These are phyloP conservation scores for Ophiostoma piceae DNA, from an alignment of 2,329 filamentous ascomycete genomes.

Conservation along the genomic window DNA sequence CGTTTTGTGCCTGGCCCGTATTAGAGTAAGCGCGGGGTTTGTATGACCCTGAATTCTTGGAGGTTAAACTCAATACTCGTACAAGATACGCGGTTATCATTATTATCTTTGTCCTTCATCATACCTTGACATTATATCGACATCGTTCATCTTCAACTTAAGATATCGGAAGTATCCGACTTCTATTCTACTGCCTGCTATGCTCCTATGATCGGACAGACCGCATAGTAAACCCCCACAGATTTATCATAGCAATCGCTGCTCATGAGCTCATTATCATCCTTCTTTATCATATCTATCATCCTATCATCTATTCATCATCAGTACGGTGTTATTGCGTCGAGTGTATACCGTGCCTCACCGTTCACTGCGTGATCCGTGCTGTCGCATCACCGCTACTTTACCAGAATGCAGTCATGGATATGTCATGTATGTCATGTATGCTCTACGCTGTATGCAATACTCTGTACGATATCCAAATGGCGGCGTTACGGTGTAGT, in stretches of 20 bases:
- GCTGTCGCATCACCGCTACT: slow-evolving; percentile 11
- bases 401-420: not conserved
- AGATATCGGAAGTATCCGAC: not conserved
- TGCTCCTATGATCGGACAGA: not conserved
- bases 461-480: not conserved
- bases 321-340: not conserved
- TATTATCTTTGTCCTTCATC: not conserved
- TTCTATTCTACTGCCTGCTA: not conserved
- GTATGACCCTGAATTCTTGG: not conserved
- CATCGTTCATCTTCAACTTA: not conserved
- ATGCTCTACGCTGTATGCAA: not conserved
- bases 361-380: not conserved
- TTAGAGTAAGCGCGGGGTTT: not conserved
- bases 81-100: not conserved
- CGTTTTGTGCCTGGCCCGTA: not conserved
- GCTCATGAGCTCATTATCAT: not conserved
- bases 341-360: not conserved
- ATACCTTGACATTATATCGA: not conserved
- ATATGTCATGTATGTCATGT: not conserved
- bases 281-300: not conserved
- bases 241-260: not conserved
- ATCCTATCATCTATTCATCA: not conserved
- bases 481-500: slow-evolving; percentile 8
- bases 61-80: not conserved
- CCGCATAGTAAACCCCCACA: not conserved